Evolutionary conservation across 805 yeast species (phyloP), one percentile per base, ranked within the genome.

Genomic region (Debaryomyces prosopidis): DNA sequence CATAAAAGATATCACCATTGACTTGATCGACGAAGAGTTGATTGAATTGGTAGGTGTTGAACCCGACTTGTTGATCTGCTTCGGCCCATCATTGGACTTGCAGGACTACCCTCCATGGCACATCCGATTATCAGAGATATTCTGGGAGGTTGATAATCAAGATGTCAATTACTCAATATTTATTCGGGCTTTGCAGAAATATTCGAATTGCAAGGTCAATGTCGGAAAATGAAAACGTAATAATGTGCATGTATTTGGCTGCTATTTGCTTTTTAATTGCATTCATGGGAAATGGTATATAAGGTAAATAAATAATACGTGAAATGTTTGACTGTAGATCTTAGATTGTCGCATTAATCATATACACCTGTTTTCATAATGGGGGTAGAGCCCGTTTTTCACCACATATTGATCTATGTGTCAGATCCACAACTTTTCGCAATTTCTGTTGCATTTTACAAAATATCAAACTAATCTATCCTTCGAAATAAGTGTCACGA

Each of bases 21-120:
- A 82, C 35, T 74, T 87, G 47, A 80, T 94, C 32, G 92, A 91
- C 63, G 80, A 80, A 48, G 90, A 87, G 59, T 72, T 86, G 49
- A 73, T 73, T 32, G 88, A 82, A 54, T 71, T 89, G 43, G 94
- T 90, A 12, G 94, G 96, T 1, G 76, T 75, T n/a, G 99, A 94
- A 62, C 98, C 99, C 0, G 99, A 94, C 62, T 75, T 94, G 51
- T 71, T 94, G 39, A 73, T 94, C 26, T 69, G 87, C 43, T 94
- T 92, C 63, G 89, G 89, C 16, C 96, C 97, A n/a, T 74, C 76
- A 10, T 73, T 94, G 51, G 96, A 90, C 62, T 76, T 94, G 40
- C 96, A 90, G 65, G 97, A 96, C 14, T 94, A 84, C 64, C 98
- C 98, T 16, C 99, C 99, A 23, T 94, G 99, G 99, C 98, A 92